phyloP scores from a whole-genome alignment of 179 eudicot genomes.

The Camellia oleifera region DNA sequence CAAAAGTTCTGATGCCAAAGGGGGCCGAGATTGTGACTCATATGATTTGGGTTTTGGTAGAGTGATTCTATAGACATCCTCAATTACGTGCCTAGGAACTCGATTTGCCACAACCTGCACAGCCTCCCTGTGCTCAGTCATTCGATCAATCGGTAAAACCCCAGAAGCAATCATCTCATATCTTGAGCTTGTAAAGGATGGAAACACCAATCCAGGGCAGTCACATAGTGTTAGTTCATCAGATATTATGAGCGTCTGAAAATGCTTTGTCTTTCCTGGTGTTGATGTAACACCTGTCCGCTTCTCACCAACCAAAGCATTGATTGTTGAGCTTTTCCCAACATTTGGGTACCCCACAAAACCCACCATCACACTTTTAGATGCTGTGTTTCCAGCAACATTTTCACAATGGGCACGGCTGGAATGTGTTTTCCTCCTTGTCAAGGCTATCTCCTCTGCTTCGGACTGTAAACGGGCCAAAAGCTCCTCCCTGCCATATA shows the following conservation, averaged over 20 bases:
- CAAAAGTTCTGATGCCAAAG: conserved; percentile 72
- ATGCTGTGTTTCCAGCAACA: conserved; percentile 17
- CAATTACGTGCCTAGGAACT: conserved; percentile 61
- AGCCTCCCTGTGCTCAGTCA: conserved; percentile 92
- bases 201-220: conserved; percentile 97
- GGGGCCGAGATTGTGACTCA: conserved; percentile 80
- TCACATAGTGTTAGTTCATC: conserved; percentile 86
- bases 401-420: conserved; percentile 25
- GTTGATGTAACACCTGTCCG: conserved; percentile 91
- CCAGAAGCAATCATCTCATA: conserved; percentile 97
- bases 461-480: conserved; percentile 76
- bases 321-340: conserved; percentile 94
- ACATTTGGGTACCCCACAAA: conserved; percentile 98
- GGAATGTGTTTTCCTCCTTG: conserved; percentile 34
- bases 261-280: conserved; percentile 96
- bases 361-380: conserved; percentile 63
- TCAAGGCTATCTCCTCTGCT: conserved; percentile 76
- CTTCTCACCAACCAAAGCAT: conserved; percentile 87
- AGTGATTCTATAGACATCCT: conserved; percentile 63
- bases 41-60: conserved; percentile 90
- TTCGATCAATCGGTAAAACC: conserved; percentile 83
- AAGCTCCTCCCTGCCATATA: conserved; percentile 79
- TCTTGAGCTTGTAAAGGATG: conserved; percentile 93
- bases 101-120: conserved; percentile 85
- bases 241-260: conserved; percentile 82